Evolutionary conservation across 306 rosid species (phyloP), one percentile per base, ranked within the genome.

Genomic region (Vigna radiata): DNA sequence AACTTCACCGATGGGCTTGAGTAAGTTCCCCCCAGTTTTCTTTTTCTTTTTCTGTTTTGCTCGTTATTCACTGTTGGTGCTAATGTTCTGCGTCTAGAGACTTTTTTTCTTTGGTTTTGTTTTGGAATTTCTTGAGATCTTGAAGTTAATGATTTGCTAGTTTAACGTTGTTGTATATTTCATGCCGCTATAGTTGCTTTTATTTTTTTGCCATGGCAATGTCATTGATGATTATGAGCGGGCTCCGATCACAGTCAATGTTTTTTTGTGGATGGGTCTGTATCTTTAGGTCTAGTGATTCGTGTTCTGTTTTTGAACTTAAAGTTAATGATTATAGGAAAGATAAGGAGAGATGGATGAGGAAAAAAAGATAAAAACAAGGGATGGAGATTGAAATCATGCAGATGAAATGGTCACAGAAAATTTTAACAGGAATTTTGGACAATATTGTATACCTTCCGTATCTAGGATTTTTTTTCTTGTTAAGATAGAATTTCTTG

Each of bases 1-100:
- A 83, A 86, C 36, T 48, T 84, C 5, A 48, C 70, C 17, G 77
- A 82, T 41, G 81, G 65, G 68, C 87, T 87, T 44, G 82, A 84
- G 98, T 90, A 83, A 78, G 86, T 39, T 39, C 3, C 46, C 3
- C 2, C 12, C 46, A 0, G 2, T 49, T 2, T 19, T 39, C 27
- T 27, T 36, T 46, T 61, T n/a, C 1, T 7, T 4, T 0, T 12
- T 12, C 8, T 25, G 9, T 16, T 60, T 64, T 63, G 12, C 60
- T 31, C 31, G 72, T 71, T 44, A 21, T 29, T 29, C 69, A 29
- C 25, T 48, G 39, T 37, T 49, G 55, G 63, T 37, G 13, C 13
- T 8, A 2, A 39, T 39, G 44, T 39, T 72, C 53, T 9, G 6
- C 19, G 18, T 37, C 3, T 8, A 9, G 17, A 39, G 10, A 2